Evolutionary conservation across 306 rosid species (phyloP).

Genomic region (Cicer pinnatifidum): DNA sequence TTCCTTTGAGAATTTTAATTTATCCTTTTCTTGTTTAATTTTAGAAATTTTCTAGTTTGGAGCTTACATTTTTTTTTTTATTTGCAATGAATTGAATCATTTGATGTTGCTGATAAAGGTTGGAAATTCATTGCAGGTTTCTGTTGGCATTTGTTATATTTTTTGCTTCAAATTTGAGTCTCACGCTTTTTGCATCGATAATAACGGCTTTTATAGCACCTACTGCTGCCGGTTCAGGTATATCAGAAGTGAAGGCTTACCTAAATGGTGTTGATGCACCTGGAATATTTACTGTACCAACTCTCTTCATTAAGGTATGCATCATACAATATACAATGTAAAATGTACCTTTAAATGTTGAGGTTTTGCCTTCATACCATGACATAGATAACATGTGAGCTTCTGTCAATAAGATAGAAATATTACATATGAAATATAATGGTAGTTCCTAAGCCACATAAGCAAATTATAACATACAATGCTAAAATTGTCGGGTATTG

Average conservation of each 20-base stretch:
- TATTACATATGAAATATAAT: neutral
- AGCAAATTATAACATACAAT: neutral
- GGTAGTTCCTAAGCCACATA: slow-evolving; percentile 15
- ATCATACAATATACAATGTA: neutral
- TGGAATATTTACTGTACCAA: slow-evolving; percentile 63
- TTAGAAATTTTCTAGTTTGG: neutral
- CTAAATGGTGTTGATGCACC: slow-evolving; percentile 95
- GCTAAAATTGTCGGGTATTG: neutral
- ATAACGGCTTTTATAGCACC: slow-evolving; percentile 85
- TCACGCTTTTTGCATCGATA: slow-evolving; percentile 68
- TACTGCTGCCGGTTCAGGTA: slow-evolving; percentile 86
- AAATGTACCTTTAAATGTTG: neutral
- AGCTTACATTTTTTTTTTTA: neutral
- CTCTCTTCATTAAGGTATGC: slow-evolving; percentile 79
- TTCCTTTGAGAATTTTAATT: neutral
- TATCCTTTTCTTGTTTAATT: neutral
- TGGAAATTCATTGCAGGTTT: slow-evolving; percentile 57
- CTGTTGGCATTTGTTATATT: slow-evolving; percentile 67
- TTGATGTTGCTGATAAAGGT: slow-evolving; percentile 39
- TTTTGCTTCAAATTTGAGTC: slow-evolving; percentile 69
- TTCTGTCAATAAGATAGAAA: slow-evolving; percentile 2
- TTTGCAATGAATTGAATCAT: slow-evolving; percentile 9
- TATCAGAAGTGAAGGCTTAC: slow-evolving; percentile 97
- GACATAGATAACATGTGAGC: neutral
- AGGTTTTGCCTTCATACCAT: neutral